phyloP scores from a whole-genome alignment of 2,329 filamentous ascomycete genomes.

The Xylariaceae sp. region DNA sequence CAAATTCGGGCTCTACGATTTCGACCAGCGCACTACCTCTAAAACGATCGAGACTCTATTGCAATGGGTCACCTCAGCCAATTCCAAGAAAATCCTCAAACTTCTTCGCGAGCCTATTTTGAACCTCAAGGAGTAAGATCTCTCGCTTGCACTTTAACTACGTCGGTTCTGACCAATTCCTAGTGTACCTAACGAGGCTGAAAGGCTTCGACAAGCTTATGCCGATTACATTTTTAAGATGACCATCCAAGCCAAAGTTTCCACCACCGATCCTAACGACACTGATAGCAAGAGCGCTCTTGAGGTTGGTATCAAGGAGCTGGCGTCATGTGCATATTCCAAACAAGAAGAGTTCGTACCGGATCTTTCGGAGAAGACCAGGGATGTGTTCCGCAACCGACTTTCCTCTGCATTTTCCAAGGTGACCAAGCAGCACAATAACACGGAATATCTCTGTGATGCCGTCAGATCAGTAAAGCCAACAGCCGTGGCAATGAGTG shows the following conservation, averaged over 20 bases:
- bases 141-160: slow-evolving; percentile 19
- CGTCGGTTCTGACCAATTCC: slow-evolving; percentile 44
- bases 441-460: slow-evolving; percentile 60
- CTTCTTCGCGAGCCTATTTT: slow-evolving; percentile 55
- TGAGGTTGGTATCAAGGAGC: slow-evolving; percentile 55
- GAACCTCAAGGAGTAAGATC: slow-evolving; percentile 44
- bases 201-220: slow-evolving; percentile 57
- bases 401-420: slow-evolving; percentile 65
- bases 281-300: slow-evolving; percentile 47
- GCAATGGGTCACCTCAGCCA: slow-evolving; percentile 61
- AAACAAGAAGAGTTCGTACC: slow-evolving; percentile 51
- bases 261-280: slow-evolving; percentile 39
- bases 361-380: slow-evolving; percentile 58
- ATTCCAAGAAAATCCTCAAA: slow-evolving; percentile 60
- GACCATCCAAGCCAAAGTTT: slow-evolving; percentile 48
- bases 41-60: slow-evolving; percentile 83
- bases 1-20: slow-evolving; percentile 74
- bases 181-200: slow-evolving; percentile 41
- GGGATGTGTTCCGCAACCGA: slow-evolving; percentile 61
- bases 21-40: slow-evolving; percentile 85
- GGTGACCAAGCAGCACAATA: slow-evolving; percentile 60
- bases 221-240: slow-evolving; percentile 62
- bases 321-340: slow-evolving; percentile 64
- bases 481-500: slow-evolving; percentile 60
- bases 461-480: slow-evolving; percentile 62